phyloP scores from a whole-genome alignment of 257 asterid species.

The Sherardia arvensis region DNA sequence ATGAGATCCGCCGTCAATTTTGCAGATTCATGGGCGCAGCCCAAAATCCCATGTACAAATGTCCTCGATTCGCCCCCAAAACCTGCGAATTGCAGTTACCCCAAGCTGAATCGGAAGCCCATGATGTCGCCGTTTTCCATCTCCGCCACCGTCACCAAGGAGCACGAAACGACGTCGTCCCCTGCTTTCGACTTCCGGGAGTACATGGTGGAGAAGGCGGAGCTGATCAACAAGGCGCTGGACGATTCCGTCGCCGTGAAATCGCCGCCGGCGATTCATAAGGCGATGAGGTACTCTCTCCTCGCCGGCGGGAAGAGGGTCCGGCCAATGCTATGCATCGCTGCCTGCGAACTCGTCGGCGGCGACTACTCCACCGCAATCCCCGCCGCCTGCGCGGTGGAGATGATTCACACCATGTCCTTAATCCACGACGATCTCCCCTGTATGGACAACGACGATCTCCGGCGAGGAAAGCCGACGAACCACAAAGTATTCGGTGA shows the following conservation, averaged over 20 bases:
- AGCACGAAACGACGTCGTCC: conserved; percentile 23
- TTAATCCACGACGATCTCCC: conserved; percentile 72
- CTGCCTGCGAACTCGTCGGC: conserved; percentile 75
- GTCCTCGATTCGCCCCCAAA: conserved; percentile 13
- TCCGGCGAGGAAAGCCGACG: conserved; percentile 75
- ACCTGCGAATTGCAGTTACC: conserved; percentile 12
- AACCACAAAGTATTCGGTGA: conserved; percentile 65
- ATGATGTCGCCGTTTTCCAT: conserved; percentile 12
- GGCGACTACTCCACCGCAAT: conserved; percentile 44
- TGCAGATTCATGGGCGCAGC: conserved; percentile 30
- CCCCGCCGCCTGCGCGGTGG: conserved; percentile 82
- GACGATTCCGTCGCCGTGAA: conserved; percentile 44
- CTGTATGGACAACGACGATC: conserved; percentile 70
- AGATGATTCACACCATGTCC: conserved; percentile 80
- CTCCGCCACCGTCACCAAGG: conserved; percentile 21
- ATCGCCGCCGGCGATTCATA: conserved; percentile 49
- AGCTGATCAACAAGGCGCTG: conserved; percentile 37
- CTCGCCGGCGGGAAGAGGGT: conserved; percentile 69
- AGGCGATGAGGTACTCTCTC: conserved; percentile 68
- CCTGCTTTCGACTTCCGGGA: conserved; percentile 34
- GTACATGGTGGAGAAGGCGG: conserved; percentile 44
- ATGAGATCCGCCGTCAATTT: conserved; percentile 33
- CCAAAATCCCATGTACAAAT: not conserved
- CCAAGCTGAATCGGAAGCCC: conserved; percentile 5
- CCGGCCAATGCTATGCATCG: conserved; percentile 68